Base-by-base conservation (phyloP, 1,284 basidiomycete species). In the Puccinia horiana region DNA sequence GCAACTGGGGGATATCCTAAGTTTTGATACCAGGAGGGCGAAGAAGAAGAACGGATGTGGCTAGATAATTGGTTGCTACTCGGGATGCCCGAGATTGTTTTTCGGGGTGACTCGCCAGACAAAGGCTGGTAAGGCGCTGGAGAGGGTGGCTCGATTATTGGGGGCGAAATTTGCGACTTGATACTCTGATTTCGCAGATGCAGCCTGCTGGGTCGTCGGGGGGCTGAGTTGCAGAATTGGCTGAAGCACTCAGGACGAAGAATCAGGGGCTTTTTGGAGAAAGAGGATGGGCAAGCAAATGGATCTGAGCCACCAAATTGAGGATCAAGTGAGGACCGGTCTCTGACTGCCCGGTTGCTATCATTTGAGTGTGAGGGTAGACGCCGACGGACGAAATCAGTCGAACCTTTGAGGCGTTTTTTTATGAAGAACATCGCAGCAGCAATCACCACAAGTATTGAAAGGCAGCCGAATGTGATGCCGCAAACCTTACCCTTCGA, bases 151-250 rank as follows among this genome's bases (percentile, higher is more conserved):
- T 80, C 77, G 40, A 80, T 80, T 44, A 80, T 72, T 56, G 77
- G 77, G 37, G 77, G n/a, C n/a, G 77, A 80, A 23, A 80, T 80
- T 61, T 69, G 65, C 6, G 77, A 56, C 47, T 80, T 80, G n/a
- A 80, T 47, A 54, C 54, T 72, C 23, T 69, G 65, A 49, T 47
- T 47, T 20, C 65, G 65, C 29, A 72, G 35, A 37, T 40, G 63
- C 29, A 54, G 37, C 29, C 56, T 8, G 23, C 69, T 80, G 18
- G 77, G 77, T 23, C 77, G 69, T 11, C 67, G 63, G 26, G 49
- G 54, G 32, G 29, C 32, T 26, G 65, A n/a, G 32, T 12, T 37
- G 26, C 67, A 37, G 65, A 56, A 20, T 14, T 58, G n/a, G 23
- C 65, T 72, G 8, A 29, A 29, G 11, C 44, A 42, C 32, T 72